Evolutionary conservation across 495 filamentous ascomycete species (phyloP).

Genomic region (Podospora pseudoanserina): DNA sequence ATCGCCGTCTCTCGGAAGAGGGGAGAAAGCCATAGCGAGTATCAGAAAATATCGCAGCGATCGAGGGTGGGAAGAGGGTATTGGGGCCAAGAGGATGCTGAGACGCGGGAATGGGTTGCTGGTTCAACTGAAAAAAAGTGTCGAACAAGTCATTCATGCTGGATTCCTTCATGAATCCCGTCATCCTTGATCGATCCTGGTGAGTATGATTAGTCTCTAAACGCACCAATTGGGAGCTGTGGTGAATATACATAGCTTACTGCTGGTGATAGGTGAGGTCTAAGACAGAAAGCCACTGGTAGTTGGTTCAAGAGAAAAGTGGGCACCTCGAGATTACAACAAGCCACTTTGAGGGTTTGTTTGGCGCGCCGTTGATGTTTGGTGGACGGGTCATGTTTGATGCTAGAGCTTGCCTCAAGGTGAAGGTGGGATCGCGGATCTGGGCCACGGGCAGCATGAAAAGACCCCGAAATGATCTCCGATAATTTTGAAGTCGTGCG

Average conservation of each 20-base stretch:
- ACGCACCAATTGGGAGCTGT: neutral
- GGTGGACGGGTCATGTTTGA: slow-evolving; percentile 1
- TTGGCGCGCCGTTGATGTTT: slow-evolving; percentile 3
- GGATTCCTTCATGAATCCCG: neutral
- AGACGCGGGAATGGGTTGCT: neutral
- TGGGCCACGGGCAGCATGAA: slow-evolving; percentile 6
- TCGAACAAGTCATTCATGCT: neutral
- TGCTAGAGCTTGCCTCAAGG: neutral
- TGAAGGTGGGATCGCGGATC: slow-evolving; percentile 6
- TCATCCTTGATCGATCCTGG: too few relatives aligned
- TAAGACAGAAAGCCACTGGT: too few relatives aligned
- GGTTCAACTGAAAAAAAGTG: neutral
- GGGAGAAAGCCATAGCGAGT: neutral
- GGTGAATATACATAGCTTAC: too few relatives aligned
- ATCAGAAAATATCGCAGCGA: neutral
- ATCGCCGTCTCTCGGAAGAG: neutral
- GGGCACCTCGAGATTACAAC: neutral
- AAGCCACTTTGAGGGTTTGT: neutral
- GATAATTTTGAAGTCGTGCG: slow-evolving; percentile 1
- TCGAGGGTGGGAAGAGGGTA: neutral
- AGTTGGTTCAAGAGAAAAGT: neutral
- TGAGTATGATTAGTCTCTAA: neutral
- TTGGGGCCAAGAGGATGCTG: neutral
- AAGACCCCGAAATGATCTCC: slow-evolving; percentile 18
- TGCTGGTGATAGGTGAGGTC: neutral